phyloP scores from a whole-genome alignment of 345 rosid species.

The Adansonia digitata region DNA sequence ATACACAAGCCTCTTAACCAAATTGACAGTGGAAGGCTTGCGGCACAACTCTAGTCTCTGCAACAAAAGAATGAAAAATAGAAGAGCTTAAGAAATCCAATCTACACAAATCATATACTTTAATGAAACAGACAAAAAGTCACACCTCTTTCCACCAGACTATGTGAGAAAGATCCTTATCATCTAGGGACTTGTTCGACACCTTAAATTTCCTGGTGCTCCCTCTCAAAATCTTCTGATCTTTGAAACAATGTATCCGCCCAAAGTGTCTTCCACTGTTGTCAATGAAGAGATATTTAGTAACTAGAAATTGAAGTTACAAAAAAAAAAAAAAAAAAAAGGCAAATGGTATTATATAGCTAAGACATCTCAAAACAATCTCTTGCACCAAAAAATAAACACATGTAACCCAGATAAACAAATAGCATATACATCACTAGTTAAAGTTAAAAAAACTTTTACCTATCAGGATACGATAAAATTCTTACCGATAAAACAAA shows the following conservation, averaged over 20 bases:
- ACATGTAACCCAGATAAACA: not conserved
- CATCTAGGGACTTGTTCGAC: conserved; percentile 36
- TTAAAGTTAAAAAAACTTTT: not conserved
- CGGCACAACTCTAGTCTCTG: conserved; percentile 77
- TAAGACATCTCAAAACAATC: not conserved
- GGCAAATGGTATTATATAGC: not conserved
- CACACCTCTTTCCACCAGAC: conserved; percentile 91
- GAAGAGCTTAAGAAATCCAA: not conserved
- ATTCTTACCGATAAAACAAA: not conserved
- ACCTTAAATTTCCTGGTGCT: conserved; percentile 42
- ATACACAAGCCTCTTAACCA: conserved; percentile 60
- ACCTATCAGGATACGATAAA: not conserved
- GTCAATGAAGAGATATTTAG: conserved; percentile 1
- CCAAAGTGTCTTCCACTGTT: conserved; percentile 35
- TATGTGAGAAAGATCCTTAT: conserved; percentile 66
- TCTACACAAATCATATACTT: not conserved
- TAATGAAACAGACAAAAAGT: conserved; percentile 6
- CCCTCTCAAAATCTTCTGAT: conserved; percentile 41
- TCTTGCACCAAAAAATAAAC: not conserved
- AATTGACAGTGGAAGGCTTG: conserved; percentile 78
- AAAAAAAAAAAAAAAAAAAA: conserved; percentile 12
- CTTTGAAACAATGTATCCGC: conserved; percentile 41
- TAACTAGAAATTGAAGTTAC: not conserved
- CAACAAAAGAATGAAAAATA: conserved; percentile 5
- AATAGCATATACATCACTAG: not conserved